These are phyloP conservation scores for Colletotrichum aenigma DNA, from an alignment of 2,329 filamentous ascomycete species.

Conservation along the genomic window DNA sequence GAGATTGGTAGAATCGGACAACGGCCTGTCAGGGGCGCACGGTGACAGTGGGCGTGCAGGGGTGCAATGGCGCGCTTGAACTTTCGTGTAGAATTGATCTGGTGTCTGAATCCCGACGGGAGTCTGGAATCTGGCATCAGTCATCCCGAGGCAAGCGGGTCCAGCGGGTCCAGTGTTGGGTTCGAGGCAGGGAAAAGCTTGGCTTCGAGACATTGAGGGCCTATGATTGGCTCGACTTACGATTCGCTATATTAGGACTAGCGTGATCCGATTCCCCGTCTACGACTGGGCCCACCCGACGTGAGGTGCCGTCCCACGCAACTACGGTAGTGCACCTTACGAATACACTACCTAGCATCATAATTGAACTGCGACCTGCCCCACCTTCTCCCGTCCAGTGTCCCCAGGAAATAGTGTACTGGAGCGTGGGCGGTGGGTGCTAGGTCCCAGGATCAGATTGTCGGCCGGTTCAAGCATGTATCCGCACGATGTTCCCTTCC, in stretches of 20 bases:
- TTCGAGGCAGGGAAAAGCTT: not conserved
- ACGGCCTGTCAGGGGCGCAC: not conserved
- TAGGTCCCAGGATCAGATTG: not conserved
- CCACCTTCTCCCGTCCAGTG: not conserved
- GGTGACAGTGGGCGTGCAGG: not conserved
- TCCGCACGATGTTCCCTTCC: not conserved
- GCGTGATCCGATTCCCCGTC: not conserved
- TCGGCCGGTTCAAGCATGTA: not conserved
- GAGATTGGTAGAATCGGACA: not conserved
- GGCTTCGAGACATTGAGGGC: not conserved
- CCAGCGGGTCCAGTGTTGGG: not conserved
- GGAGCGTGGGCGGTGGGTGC: not conserved
- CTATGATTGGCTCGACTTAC: constrained; percentile 4
- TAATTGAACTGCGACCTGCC: not conserved
- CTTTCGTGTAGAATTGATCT: not conserved
- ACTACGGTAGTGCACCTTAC: too few species aligned
- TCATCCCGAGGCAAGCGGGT: not conserved
- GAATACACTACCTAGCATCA: not conserved
- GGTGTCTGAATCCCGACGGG: not conserved
- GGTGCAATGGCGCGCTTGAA: not conserved
- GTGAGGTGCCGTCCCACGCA: not conserved
- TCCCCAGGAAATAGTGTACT: not conserved
- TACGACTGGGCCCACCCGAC: not conserved
- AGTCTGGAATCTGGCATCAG: not conserved
- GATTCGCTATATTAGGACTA: not conserved